Evolutionary conservation across 768 basidiomycete genomes (phyloP), one percentile per base, ranked within the genome.

Genomic region (Megacollybia marginata): DNA sequence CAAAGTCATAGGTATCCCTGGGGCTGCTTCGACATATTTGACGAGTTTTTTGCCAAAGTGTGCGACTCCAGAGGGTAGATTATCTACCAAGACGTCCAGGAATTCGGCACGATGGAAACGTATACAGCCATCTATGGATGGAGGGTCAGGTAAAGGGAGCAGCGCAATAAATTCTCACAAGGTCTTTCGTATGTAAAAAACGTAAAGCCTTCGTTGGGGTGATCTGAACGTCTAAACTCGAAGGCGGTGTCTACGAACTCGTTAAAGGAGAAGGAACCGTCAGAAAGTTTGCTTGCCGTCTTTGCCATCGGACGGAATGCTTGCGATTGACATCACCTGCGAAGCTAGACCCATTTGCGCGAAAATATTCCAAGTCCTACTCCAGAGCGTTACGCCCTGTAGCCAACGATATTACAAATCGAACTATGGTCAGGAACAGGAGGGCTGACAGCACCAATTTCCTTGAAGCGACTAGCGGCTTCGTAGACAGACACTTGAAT

Each of bases 51-150:
- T 69, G 47, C 62, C 64, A 59, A 72, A 71, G 42, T 75, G 63
- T 15, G 68, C 68, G 13, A 67, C 52, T 6, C 64, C 61, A 32
- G 51, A 9, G 4, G 66, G 68, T n/a, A 70, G 58, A 38, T 61
- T 55, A 40, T 69, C 58, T 12, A 69, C 63, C 36, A 70, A 64
- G 12, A 68, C 65, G 47, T 75, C 69, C 5, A 77, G 67, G 51
- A 78, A 76, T 38, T 70, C 67, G 6, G 75, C 74, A 12, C 76
- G 65, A 55, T 78, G 75, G 50, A 75, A 75, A 1, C 72, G 68
- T 35, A 73, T 72, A 48, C 68, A 69, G 42, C 68, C 66, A 49
- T 66, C 68, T 69, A 35, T 31, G 31, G 18, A 43, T 32, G 18
- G 23, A 28, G 23, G 23, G 4, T 28, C 4, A 28, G 23, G 23